Evolutionary conservation across 805 yeast species (phyloP), one percentile per base, ranked within the genome.

Genomic region (Suhomyces vadensis): DNA sequence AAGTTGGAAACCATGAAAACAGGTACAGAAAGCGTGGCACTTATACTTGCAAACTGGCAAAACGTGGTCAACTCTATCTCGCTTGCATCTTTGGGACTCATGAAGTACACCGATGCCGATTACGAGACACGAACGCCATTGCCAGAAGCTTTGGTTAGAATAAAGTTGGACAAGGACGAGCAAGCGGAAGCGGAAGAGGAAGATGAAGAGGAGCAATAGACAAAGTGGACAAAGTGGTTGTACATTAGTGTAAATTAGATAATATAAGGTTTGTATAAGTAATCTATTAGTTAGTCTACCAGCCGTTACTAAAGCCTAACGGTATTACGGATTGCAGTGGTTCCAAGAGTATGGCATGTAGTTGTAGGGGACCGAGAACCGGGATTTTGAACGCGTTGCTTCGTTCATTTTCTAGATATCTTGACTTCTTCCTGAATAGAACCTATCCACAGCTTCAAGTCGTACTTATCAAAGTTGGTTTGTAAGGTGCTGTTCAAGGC

Each of bases 101-200:
- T 71, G 46, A 72, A 69, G 35, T 72, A 78, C 44, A 53, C 68
- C 1, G 67, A 69, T 13, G 62, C 61, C 35, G 81, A 75, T 44
- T 71, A 71, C 43, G 74, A 75, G 33, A 54, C 51, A 13, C 58
- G 53, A 10, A 62, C 67, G 2, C 84, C 87, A 1, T 61, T 80
- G 36, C 88, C 91, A 1, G 91, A 83, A 54, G 70, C 85, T 0
- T 63, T 85, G 50, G 84, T 85, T 3, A 67, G 91, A 39, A 71
- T 85, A 24, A 71, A 75, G 37, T 57, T 81, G 11, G 73, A 74
- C 35, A 69, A 73, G n/a, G 75, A 72, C 22, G 57, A 58, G 20
- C 49, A 48, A 19, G 55, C 47, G 21, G 47, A 27, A 5, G 53
- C 42, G 17, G 51, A 39, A 10, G 41, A 29, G 26, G 31, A 35